These are phyloP conservation scores for Naganishia vaughanmartiniae DNA, from an alignment of 768 basidiomycete species.

Conservation along the genomic window DNA sequence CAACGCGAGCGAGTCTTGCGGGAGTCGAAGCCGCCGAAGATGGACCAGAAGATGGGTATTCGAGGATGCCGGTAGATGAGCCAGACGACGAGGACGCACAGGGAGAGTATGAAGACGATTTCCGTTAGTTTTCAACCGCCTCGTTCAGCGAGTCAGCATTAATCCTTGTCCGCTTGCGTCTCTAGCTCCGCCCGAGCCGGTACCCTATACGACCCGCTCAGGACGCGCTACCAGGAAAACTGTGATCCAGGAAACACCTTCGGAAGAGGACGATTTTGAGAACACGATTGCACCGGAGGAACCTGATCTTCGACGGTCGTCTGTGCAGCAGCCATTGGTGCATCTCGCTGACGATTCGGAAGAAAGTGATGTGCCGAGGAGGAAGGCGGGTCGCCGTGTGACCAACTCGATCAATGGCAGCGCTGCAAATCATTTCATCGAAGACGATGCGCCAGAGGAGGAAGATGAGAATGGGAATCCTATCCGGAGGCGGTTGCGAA, in stretches of 20 bases:
- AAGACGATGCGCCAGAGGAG: not conserved
- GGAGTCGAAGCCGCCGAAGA: not conserved
- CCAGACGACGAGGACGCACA: slow-evolving; percentile 8
- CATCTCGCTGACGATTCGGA: not conserved
- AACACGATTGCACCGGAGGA: slow-evolving; percentile 23
- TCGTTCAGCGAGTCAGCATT: not conserved
- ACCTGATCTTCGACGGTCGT: not conserved
- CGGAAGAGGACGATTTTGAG: slow-evolving; percentile 27
- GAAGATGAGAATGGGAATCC: slow-evolving; percentile 18
- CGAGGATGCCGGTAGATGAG: slow-evolving; percentile 11
- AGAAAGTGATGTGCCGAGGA: not conserved
- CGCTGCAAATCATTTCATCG: not conserved
- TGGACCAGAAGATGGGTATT: too few relatives aligned
- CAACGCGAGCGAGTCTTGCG: slow-evolving; percentile 1
- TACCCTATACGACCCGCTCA: slow-evolving; percentile 10
- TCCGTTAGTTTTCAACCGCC: not conserved
- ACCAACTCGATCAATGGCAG: not conserved
- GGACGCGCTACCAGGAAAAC: slow-evolving; percentile 13
- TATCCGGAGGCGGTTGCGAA: not conserved
- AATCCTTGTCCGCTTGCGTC: not conserved
- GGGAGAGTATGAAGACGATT: not conserved
- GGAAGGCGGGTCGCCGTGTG: not conserved
- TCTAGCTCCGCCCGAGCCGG: not conserved
- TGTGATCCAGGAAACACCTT: slow-evolving; percentile 19
- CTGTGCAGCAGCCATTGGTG: not conserved